Evolutionary conservation across 192 early-diverging fungal genomes (phyloP), one percentile per base, ranked within the genome.

Genomic region (Entomortierella chlamydospora): DNA sequence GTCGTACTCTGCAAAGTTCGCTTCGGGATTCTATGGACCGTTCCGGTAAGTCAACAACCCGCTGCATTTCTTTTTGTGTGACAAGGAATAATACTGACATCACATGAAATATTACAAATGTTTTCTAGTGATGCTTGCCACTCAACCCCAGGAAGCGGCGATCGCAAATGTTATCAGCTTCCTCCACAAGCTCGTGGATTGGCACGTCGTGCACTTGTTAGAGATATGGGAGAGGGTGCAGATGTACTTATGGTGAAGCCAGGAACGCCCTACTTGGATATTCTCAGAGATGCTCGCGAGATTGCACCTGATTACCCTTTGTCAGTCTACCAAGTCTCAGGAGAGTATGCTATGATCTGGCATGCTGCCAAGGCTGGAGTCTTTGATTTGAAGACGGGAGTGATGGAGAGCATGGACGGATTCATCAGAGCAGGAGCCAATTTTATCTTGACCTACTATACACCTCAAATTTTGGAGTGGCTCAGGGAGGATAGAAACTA

Each of bases 231-330:
- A 30, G 98, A 99, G 78, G 98, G 98, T 23, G 98, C 98, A 28
- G 98, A 99, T 82, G 90, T 96, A 12, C 87, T 99, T 31, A 98
- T 99, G 94, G 95, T 99, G 73, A 99, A 99, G 86, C 98, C 98
- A 8, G 97, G 93, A 17, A 88, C 87, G 59, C 96, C 96, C 49
- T 99, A 99, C 82, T 83, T 99, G 50, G 98, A 99, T 70, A 92
- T 99, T 70, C 85, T 99, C 11, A 88, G 96, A 23, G 97, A 99
- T 71, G 89, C 92, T 4, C 85, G 90, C 43, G 90, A 93, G 42
- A 65, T 88, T 29, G 87, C 87, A 13, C 89, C 93, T 13, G 93
- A 99, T 72, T 89, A 91, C 47, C 98, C 98, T n/a, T 84, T 98
- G 41, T 96, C 97, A 1, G 94, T 97, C 0, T 99, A 99, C 82